Evolutionary conservation across 2,329 filamentous ascomycete species (phyloP).

Genomic region (Aplosporella prunicola): DNA sequence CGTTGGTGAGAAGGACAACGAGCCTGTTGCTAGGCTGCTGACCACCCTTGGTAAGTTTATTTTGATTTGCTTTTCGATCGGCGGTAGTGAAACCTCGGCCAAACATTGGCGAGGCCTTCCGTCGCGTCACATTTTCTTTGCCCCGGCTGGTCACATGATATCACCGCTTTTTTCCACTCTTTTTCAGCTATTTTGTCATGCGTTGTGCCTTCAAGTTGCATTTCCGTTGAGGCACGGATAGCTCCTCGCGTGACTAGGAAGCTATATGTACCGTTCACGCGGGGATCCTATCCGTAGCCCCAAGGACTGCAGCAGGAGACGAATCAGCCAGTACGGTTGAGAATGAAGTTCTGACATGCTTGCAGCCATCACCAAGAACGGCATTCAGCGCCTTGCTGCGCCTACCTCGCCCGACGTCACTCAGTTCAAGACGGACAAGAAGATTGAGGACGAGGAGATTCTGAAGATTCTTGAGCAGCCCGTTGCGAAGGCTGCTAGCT

Average conservation of each 20-base stretch:
- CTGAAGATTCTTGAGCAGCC: constrained; percentile 90
- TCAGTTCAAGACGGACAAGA: constrained; percentile 91
- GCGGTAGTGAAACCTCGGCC: neutral
- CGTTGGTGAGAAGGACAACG: constrained; percentile 82
- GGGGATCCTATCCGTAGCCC: too few species aligned
- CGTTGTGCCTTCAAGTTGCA: too few species aligned
- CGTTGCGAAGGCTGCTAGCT: constrained; percentile 50
- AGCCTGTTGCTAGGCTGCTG: constrained; percentile 76
- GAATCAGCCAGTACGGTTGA: too few species aligned
- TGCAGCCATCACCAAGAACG: constrained; percentile 93
- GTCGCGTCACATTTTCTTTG: too few species aligned
- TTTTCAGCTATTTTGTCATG: too few species aligned
- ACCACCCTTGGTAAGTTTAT: constrained; percentile 79
- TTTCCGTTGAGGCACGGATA: too few species aligned
- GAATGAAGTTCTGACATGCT: neutral
- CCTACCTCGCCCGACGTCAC: constrained; percentile 66
- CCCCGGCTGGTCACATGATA: too few species aligned
- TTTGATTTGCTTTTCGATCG: constrained; percentile 1
- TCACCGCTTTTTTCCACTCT: too few species aligned
- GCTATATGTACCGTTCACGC: too few species aligned
- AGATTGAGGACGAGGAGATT: constrained; percentile 92
- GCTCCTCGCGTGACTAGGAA: too few species aligned
- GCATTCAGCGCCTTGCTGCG: constrained; percentile 73
- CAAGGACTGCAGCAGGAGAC: too few species aligned
- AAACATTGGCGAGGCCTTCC: neutral